Evolutionary conservation across 2,329 filamentous ascomycete genomes (phyloP).

Genomic region (Parastagonospora avenae): DNA sequence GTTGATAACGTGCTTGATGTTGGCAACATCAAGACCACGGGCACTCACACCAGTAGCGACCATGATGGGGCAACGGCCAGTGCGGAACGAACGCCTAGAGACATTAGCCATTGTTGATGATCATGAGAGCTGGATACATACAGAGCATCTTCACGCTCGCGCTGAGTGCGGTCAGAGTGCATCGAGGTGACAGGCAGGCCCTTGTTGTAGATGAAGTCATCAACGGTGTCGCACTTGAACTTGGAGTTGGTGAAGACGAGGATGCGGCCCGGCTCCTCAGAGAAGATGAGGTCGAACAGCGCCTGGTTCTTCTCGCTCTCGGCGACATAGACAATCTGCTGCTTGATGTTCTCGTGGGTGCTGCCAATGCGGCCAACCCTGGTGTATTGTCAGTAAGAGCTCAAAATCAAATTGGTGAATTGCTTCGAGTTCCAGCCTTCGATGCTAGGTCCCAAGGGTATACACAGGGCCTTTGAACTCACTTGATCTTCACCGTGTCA

Average conservation of each 20-base stretch:
- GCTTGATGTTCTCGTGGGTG: slow-evolving; percentile 80
- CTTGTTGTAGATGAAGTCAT: slow-evolving; percentile 84
- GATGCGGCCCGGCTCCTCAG: slow-evolving; percentile 74
- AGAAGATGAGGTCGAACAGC: slow-evolving; percentile 73
- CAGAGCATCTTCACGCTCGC: slow-evolving; percentile 90
- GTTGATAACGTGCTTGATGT: slow-evolving; percentile 91
- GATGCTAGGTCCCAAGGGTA: too few relatives aligned
- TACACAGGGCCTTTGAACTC: background rate
- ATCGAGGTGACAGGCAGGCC: slow-evolving; percentile 85
- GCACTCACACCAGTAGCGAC: slow-evolving; percentile 86
- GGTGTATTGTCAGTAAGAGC: too few relatives aligned
- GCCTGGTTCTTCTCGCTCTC: slow-evolving; percentile 70
- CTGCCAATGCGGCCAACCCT: slow-evolving; percentile 82
- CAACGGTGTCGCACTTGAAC: slow-evolving; percentile 76
- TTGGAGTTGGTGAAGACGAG: slow-evolving; percentile 91
- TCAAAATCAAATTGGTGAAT: too few relatives aligned
- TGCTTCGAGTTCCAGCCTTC: too few relatives aligned
- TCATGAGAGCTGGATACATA: slow-evolving; percentile 46
- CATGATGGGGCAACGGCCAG: slow-evolving; percentile 75
- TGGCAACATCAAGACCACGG: slow-evolving; percentile 85
- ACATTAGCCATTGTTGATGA: slow-evolving; percentile 4
- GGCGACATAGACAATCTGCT: slow-evolving; percentile 72
- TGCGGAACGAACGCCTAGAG: slow-evolving; percentile 73
- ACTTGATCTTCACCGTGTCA: slow-evolving; percentile 75
- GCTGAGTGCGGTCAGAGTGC: slow-evolving; percentile 83